Percentiles rank a stretch among this genome's conserved stretches.
These are phyloP conservation scores for Macrolepiota dolichaula DNA, from an alignment of 768 basidiomycete species.

Conservation along the genomic window DNA sequence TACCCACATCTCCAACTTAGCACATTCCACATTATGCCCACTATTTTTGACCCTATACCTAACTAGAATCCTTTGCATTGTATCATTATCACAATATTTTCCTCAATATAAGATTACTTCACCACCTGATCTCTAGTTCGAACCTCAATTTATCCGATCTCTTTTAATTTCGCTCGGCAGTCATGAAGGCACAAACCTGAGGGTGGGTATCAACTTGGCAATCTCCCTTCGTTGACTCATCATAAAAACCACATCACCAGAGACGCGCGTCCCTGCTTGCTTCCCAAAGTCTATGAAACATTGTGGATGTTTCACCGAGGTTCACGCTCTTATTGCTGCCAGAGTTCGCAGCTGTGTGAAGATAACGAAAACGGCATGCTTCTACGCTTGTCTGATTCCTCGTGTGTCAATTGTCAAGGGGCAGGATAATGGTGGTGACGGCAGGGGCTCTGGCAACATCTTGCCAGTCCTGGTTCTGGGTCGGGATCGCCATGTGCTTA, in stretches of 20 bases:
- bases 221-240: too few relatives aligned
- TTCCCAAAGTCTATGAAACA: background rate
- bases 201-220: background rate
- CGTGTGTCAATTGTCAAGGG: too few relatives aligned
- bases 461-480: background rate
- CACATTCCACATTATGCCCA: background rate
- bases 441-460: background rate
- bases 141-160: too few relatives aligned
- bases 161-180: too few relatives aligned
- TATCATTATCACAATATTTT: conserved; percentile 5
- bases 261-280: too few relatives aligned
- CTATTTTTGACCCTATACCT: background rate
- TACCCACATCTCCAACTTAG: background rate
- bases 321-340: background rate
- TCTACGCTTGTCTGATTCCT: too few relatives aligned
- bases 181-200: background rate
- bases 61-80: conserved; percentile 9
- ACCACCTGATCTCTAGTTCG: background rate
- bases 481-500: background rate
- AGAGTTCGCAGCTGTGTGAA: background rate
- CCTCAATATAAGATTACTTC: background rate
- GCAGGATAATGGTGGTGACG: background rate
- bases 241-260: background rate
- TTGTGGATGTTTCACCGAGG: background rate
- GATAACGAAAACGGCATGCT: background rate